These are phyloP conservation scores for Penicillium ucsense DNA, from an alignment of 495 filamentous ascomycete species.

Conservation along the genomic window DNA sequence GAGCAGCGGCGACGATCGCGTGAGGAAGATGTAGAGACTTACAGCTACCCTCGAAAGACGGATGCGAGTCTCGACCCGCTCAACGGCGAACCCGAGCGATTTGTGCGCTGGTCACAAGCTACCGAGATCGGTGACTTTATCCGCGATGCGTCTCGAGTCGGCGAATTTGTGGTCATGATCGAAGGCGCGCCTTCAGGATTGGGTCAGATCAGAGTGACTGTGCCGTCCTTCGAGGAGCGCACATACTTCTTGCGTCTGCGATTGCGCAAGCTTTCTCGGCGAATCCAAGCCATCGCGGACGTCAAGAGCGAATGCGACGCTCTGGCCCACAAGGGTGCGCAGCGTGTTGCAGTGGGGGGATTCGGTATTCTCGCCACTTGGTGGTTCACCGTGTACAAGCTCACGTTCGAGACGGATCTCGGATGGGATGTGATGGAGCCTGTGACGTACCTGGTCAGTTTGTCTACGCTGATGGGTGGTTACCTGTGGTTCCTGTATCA, in stretches of 20 bases:
- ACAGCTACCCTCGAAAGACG: conserved; percentile 26
- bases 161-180: conserved; percentile 79
- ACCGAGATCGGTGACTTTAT: conserved; percentile 96
- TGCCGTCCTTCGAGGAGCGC: conserved; percentile 81
- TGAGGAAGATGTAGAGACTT: conserved; percentile 25
- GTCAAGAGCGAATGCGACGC: conserved; percentile 77
- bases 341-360: conserved; percentile 70
- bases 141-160: conserved; percentile 72
- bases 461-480: conserved; percentile 75
- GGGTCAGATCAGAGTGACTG: conserved; percentile 65
- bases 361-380: conserved; percentile 61
- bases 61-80: conserved; percentile 11
- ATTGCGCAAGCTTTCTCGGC: conserved; percentile 58
- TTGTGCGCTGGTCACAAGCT: conserved; percentile 83
- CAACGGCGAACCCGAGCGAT: conserved; percentile 26
- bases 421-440: conserved; percentile 94
- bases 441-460: conserved; percentile 76
- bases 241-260: conserved; percentile 76
- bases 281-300: conserved; percentile 54
- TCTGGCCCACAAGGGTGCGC: conserved; percentile 63
- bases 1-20: conserved; percentile 8
- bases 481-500: conserved; percentile 94
- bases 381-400: conserved; percentile 70
- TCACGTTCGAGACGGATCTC: conserved; percentile 68
- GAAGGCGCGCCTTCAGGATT: conserved; percentile 50